Evolutionary conservation across 1,284 basidiomycete genomes (phyloP).

Genomic region (Ceratobasidium sp.): DNA sequence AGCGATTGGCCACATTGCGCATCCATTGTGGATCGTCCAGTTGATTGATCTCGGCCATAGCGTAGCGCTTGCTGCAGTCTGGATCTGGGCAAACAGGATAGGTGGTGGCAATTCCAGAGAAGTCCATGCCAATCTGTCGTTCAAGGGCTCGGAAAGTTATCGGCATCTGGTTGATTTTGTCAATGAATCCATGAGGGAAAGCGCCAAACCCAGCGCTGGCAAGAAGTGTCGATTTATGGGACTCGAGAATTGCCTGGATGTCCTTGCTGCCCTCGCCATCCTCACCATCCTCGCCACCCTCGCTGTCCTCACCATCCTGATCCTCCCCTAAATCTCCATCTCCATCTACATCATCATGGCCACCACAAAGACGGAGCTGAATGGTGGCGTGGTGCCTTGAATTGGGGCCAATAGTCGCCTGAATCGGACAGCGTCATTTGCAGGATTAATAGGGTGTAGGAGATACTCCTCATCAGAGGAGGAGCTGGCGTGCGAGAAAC

Average conservation of each 20-base stretch:
- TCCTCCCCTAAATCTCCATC: no score
- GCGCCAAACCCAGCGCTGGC: background rate
- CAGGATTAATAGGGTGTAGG: no score
- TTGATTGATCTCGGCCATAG: background rate
- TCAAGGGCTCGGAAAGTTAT: background rate
- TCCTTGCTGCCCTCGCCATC: background rate
- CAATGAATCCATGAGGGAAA: background rate
- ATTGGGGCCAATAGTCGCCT: background rate
- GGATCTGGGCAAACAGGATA: background rate
- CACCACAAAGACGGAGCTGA: background rate
- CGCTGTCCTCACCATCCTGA: no score
- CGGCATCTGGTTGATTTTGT: background rate
- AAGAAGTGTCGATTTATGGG: background rate
- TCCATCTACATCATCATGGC: no score
- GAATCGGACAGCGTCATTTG: background rate
- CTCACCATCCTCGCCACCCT: background rate
- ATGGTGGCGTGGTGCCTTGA: background rate
- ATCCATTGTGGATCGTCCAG: conserved; percentile 11
- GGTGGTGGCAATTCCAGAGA: background rate
- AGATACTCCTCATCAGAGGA: no score
- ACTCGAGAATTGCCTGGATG: background rate
- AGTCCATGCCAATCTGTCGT: conserved; percentile 8
- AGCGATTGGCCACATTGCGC: background rate
- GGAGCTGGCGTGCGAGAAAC: no score
- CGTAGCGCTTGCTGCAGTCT: conserved; percentile 2